Conservation (phyloP, 2,329 filamentous ascomycete genomes). For the Beauveria rudraprayagi region DNA sequence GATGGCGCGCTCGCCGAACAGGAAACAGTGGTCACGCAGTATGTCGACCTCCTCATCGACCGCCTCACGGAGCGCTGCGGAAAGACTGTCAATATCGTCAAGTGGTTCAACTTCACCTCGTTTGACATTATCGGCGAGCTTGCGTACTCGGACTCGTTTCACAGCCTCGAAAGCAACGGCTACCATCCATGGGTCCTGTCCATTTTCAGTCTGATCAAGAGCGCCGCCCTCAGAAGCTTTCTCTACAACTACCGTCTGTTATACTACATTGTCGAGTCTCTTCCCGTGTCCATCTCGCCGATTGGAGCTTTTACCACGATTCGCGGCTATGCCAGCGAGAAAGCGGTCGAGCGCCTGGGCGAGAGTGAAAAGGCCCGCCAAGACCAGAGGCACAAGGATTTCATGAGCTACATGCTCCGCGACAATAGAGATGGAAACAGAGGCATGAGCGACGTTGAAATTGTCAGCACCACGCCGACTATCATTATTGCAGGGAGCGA, state of each 20-base stretch:
- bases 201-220: conserved; percentile 15
- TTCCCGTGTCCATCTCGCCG: neutral
- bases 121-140: conserved; percentile 35
- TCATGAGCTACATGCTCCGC: conserved; percentile 23
- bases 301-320: neutral
- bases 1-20: conserved; percentile 23
- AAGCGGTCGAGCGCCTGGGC: conserved; percentile 10
- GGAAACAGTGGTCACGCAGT: conserved; percentile 20
- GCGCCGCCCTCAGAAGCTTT: conserved; percentile 12
- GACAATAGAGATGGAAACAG: conserved; percentile 22
- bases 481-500: conserved; percentile 26
- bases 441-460: conserved; percentile 27
- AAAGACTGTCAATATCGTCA: conserved; percentile 18
- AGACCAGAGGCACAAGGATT: conserved; percentile 9
- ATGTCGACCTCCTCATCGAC: conserved; percentile 20
- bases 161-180: conserved; percentile 22
- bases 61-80: conserved; percentile 15
- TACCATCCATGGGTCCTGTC: conserved; percentile 21
- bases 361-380: neutral
- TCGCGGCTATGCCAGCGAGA: conserved; percentile 15
- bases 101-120: conserved; percentile 30
- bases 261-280: neutral
- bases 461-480: conserved; percentile 19
- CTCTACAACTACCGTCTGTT: conserved; percentile 9
- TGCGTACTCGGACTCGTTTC: conserved; percentile 35